Conservation (phyloP, 108 stramenopile genomes). For the Nitzschia sp. region DNA sequence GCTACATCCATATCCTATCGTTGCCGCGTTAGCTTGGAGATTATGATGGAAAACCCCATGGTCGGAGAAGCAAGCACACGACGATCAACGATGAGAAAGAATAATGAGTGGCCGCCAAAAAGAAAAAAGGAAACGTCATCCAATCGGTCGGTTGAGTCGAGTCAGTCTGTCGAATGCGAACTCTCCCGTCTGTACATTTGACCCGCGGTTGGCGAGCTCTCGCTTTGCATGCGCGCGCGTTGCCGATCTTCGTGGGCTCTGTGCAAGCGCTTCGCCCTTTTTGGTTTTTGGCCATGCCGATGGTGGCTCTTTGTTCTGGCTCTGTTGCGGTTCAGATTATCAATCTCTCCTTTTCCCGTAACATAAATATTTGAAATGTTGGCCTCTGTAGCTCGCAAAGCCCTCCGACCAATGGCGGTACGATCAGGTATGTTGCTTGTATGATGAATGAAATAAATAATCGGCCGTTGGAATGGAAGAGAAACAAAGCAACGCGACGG, state of each 20-base stretch:
- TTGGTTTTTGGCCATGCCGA: not conserved
- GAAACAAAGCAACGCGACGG: too few species aligned
- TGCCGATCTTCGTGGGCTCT: not conserved
- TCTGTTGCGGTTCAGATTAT: too few species aligned
- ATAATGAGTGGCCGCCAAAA: not conserved
- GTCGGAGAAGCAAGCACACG: too few species aligned
- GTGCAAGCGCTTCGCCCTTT: too few species aligned
- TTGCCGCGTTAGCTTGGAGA: too few species aligned
- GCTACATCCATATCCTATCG: not conserved
- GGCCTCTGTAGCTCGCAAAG: constrained; percentile 37
- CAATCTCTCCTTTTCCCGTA: not conserved
- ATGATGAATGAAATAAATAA: not conserved
- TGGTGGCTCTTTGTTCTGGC: not conserved
- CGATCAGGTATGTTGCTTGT: constrained; percentile 31
- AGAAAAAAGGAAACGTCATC: too few species aligned
- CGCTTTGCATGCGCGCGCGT: not conserved
- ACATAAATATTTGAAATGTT: constrained; percentile 27
- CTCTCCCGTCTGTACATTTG: not conserved
- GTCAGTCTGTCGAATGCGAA: not conserved
- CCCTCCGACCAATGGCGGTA: constrained; percentile 24
- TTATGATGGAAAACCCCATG: too few species aligned
- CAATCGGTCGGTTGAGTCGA: not conserved
- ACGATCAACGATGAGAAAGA: not conserved
- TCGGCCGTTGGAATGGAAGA: not conserved
- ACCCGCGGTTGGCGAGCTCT: not conserved